These are phyloP conservation scores for Quercus suber DNA, from an alignment of 306 rosid species.

Conservation along the genomic window DNA sequence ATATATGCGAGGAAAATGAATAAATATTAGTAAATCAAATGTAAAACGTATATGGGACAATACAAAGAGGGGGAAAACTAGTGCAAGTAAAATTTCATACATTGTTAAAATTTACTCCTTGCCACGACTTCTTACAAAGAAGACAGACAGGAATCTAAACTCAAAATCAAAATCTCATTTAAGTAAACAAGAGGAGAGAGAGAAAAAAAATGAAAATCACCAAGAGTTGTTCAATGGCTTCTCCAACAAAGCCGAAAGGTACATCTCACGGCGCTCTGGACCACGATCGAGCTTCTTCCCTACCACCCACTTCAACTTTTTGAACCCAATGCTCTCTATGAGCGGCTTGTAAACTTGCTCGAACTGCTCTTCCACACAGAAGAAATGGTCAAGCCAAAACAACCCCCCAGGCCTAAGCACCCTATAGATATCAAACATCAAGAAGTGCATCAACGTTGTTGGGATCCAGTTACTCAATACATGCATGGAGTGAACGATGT, in stretches of 20 bases:
- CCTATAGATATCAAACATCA: conserved; percentile 36
- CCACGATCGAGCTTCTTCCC: conserved; percentile 45
- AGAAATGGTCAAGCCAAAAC: conserved; percentile 53
- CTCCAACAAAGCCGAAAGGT: conserved; percentile 48
- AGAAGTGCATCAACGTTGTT: conserved; percentile 21
- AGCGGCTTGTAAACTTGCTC: conserved; percentile 35
- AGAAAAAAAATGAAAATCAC: background rate
- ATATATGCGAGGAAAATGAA: background rate
- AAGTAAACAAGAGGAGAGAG: background rate
- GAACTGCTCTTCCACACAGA: conserved; percentile 36
- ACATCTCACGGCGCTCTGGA: conserved; percentile 32
- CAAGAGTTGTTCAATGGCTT: conserved; percentile 38
- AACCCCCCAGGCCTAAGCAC: conserved; percentile 51
- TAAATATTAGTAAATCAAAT: background rate
- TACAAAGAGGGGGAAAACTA: background rate
- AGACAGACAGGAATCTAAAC: background rate
- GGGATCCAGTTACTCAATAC: conserved; percentile 46
- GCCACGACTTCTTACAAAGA: background rate
- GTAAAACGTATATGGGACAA: background rate
- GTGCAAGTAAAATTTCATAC: background rate
- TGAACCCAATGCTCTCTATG: conserved; percentile 44
- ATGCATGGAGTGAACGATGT: conserved; percentile 53
- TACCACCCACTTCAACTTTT: conserved; percentile 41
- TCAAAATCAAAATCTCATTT: background rate
- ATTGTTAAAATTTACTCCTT: background rate